These are phyloP conservation scores for Calvatia gigantea DNA, from an alignment of 768 basidiomycete genomes.

Conservation along the genomic window DNA sequence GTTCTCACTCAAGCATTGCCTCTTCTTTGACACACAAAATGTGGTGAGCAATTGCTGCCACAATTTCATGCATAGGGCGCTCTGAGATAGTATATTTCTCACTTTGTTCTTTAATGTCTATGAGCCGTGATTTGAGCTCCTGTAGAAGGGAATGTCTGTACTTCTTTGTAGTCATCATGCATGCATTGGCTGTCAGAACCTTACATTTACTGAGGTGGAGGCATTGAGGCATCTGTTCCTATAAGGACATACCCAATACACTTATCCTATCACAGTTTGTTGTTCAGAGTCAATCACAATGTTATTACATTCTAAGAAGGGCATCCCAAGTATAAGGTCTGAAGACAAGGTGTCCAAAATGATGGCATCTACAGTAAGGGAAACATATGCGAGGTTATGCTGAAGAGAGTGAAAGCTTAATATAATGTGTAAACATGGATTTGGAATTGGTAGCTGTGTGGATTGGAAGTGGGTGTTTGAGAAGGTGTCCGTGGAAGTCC, in stretches of 20 bases:
- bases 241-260: not conserved
- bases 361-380: conserved; percentile 16
- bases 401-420: conserved; percentile 18
- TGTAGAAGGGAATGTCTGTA: not conserved
- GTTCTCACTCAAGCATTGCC: not conserved
- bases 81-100: not conserved
- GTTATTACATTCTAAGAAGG: conserved; percentile 29
- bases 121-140: not conserved
- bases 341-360: conserved; percentile 19
- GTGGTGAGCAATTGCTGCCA: not conserved
- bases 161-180: not conserved
- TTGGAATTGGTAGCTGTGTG: not conserved
- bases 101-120: not conserved
- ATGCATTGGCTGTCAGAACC: not conserved
- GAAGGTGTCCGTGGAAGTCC: not conserved
- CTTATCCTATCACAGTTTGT: conserved; percentile 15
- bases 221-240: not conserved
- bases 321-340: conserved; percentile 32
- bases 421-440: conserved; percentile 14
- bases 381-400: conserved; percentile 14
- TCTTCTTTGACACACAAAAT: not conserved
- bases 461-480: conserved; percentile 12
- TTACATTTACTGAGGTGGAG: not conserved
- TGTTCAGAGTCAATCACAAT: conserved; percentile 28
- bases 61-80: not conserved